These are phyloP conservation scores for Abrus pulchellus DNA, from an alignment of 306 rosid species.

Conservation along the genomic window DNA sequence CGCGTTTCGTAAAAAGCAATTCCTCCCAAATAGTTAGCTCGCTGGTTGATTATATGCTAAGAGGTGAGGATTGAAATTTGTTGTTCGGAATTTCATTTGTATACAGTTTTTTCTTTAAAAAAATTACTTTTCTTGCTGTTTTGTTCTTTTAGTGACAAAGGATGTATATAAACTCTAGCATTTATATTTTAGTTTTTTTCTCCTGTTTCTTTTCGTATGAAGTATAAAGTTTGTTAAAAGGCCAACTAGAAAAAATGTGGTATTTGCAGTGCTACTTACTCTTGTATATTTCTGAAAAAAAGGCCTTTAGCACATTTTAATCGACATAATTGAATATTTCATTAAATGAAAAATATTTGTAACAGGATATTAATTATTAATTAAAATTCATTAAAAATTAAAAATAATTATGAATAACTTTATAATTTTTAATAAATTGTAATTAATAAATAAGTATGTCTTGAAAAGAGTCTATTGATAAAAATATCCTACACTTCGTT, in stretches of 20 bases:
- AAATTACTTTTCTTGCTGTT: not conserved
- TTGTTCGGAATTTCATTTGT: constrained; percentile 55
- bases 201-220: not conserved
- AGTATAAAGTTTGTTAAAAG: not conserved
- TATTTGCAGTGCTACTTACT: not conserved
- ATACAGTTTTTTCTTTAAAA: constrained; percentile 46
- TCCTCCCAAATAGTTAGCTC: not conserved
- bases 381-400: too few relatives aligned
- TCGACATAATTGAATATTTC: too few relatives aligned
- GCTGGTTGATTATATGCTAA: constrained; percentile 39
- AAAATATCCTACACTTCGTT: too few relatives aligned
- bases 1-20: constrained; percentile 4
- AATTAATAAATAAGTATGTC: too few relatives aligned
- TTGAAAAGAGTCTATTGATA: too few relatives aligned
- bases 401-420: too few relatives aligned
- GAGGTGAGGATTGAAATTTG: constrained; percentile 50
- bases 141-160: not conserved
- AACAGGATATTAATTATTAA: too few relatives aligned
- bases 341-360: too few relatives aligned
- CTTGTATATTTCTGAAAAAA: not conserved
- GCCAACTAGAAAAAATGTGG: not conserved
- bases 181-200: constrained; percentile 33
- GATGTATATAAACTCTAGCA: constrained; percentile 51
- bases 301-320: not conserved
- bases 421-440: too few relatives aligned